Percentiles rank a stretch among this genome's conserved stretches.
Conservation (phyloP, 768 basidiomycete genomes). For the Tricholoma terreum region DNA sequence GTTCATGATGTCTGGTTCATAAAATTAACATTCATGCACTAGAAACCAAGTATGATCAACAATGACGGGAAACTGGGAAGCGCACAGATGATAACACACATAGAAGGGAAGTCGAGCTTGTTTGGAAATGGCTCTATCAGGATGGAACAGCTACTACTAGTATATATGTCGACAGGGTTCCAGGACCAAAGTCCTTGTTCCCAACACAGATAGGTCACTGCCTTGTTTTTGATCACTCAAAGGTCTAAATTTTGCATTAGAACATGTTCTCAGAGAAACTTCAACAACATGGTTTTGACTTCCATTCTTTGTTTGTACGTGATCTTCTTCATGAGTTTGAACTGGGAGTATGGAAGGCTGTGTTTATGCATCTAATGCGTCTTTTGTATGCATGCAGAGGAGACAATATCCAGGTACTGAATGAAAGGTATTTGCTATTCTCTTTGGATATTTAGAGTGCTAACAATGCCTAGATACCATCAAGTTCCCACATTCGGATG, state of each 20-base stretch:
- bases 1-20: neutral
- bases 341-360: slow-evolving; percentile 22
- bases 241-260: neutral
- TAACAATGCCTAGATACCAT: neutral
- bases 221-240: neutral
- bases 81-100: neutral
- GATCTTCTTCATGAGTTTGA: slow-evolving; percentile 29
- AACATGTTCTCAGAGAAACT: neutral
- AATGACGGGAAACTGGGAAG: neutral
- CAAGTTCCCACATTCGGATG: slow-evolving; percentile 13
- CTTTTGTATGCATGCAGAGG: slow-evolving; percentile 12
- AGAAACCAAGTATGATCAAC: neutral
- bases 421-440: slow-evolving; percentile 11
- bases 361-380: slow-evolving; percentile 22
- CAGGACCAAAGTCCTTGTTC: neutral
- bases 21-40: neutral
- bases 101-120: neutral
- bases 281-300: neutral
- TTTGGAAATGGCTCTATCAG: neutral
- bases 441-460: neutral
- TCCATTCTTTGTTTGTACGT: slow-evolving; percentile 12
- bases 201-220: neutral
- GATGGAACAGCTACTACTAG: neutral
- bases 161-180: neutral
- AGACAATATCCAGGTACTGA: slow-evolving; percentile 5